Conservation (phyloP, 1,284 basidiomycete species). For the Trametes hirsuta region DNA sequence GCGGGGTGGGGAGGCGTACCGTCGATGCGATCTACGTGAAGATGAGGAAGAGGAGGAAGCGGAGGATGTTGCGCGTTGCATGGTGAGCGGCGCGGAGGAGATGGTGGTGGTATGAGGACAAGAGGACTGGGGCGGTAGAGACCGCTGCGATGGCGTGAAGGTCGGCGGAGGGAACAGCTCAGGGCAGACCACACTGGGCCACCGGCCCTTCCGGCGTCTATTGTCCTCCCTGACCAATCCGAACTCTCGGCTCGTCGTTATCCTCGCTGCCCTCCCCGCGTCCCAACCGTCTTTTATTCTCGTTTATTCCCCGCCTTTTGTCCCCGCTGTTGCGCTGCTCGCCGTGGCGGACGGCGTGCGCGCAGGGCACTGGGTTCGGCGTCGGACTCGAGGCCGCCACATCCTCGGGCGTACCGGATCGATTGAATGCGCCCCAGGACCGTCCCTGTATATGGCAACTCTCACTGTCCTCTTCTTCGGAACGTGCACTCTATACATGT, state of each 20-base stretch:
- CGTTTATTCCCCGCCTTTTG: constrained; percentile 8
- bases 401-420: constrained; percentile 28
- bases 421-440: constrained; percentile 25
- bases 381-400: constrained; percentile 9
- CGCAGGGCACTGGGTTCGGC: background rate
- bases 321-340: background rate
- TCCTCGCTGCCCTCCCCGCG: constrained; percentile 14
- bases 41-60: constrained; percentile 33
- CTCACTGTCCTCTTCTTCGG: constrained; percentile 15
- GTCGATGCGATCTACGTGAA: constrained; percentile 37
- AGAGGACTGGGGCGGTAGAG: constrained; percentile 37
- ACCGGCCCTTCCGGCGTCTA: constrained; percentile 22
- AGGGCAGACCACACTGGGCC: constrained; percentile 30
- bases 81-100: constrained; percentile 33
- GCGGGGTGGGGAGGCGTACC: constrained; percentile 36
- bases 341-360: background rate
- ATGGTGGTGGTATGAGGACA: constrained; percentile 43
- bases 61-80: constrained; percentile 32
- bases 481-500: constrained; percentile 27
- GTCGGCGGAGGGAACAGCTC: constrained; percentile 36
- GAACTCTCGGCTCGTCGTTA: constrained; percentile 24
- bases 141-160: constrained; percentile 37
- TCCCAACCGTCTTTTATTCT: constrained; percentile 6
- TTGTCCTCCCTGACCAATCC: constrained; percentile 23
- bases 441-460: constrained; percentile 21